Evolutionary conservation across 1,284 basidiomycete species (phyloP), one percentile per base, ranked within the genome.

Genomic region (Ganoderma leucocontextum): DNA sequence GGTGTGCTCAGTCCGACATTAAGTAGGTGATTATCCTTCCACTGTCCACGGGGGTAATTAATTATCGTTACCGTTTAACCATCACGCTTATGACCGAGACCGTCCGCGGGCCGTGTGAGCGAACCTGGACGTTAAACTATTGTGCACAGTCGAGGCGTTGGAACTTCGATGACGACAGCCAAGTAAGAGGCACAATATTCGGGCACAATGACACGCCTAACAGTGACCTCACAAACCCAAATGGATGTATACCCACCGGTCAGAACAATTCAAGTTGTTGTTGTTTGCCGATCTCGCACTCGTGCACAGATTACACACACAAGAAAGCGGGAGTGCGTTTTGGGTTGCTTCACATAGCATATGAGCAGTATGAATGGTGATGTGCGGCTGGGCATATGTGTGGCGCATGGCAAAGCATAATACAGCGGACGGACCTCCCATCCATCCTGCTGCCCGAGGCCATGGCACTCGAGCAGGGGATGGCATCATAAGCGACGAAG

Each of bases 331-430:
- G 62, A 49, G n/a, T 67, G 69, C 52, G 69, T 70, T 72, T 72
- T 70, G 67, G 67, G 38, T 70, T 67, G 69, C 68, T 68, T 69
- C 61, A 66, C 70, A 72, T 72, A 69, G 70, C 70, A 72, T 72
- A 73, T 66, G 58, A 63, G 68, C 69, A 72, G 65, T 70, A 69
- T 62, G 60, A 68, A 42, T 38, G 62, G 55, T 17, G 58, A 68
- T 49, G 63, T 68, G 68, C 60, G 63, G 65, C 65, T 55, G 63
- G 38, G 65, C 67, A 66, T 64, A 65, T 55, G 66, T 66, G 63
- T 4, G n/a, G 52, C 61, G 69, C 67, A 70, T 69, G 69, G 59
- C 67, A 67, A 66, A 63, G 69, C 71, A 70, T 72, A 72, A 70
- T 72, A 72, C 71, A 72, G 53, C 63, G 64, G 69, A 64, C 55